These are phyloP conservation scores for Metschnikowia proteae DNA, from an alignment of 805 yeast species.

Conservation along the genomic window DNA sequence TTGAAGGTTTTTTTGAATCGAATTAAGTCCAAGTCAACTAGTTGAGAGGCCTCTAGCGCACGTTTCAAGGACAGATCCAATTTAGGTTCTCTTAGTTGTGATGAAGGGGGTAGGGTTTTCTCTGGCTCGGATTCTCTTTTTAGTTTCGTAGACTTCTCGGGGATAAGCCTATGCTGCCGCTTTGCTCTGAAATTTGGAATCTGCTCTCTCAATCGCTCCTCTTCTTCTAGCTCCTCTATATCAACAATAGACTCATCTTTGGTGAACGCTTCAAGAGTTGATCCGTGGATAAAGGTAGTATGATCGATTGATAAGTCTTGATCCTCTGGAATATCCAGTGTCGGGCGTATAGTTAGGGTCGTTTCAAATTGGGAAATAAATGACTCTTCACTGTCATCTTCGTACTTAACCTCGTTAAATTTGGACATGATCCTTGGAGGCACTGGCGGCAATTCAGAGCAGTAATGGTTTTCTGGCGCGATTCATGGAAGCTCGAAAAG, in stretches of 20 bases:
- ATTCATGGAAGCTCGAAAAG: conserved; percentile 2
- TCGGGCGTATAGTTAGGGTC: conserved; percentile 38
- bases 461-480: conserved; percentile 3
- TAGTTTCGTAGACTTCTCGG: conserved; percentile 21
- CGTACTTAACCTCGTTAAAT: conserved; percentile 6
- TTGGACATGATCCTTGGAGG: conserved; percentile 7
- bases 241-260: conserved; percentile 32
- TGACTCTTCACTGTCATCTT: conserved; percentile 17
- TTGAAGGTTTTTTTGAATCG: conserved; percentile 42
- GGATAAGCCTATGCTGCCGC: conserved; percentile 28
- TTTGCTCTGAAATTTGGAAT: conserved; percentile 36
- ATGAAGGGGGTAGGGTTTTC: conserved; percentile 1
- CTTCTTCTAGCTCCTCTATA: conserved; percentile 33
- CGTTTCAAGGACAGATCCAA: conserved; percentile 8
- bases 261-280: conserved; percentile 25
- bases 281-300: conserved; percentile 27
- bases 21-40: conserved; percentile 32
- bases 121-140: conserved; percentile 4
- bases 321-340: conserved; percentile 31
- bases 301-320: conserved; percentile 41
- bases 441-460: conserved; percentile 2
- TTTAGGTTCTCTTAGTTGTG: conserved; percentile 1
- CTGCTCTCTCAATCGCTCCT: conserved; percentile 32
- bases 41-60: conserved; percentile 30
- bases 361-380: conserved; percentile 40